Evolutionary conservation across 192 early-diverging fungal species (phyloP).

Genomic region (Coemansia sp.): DNA sequence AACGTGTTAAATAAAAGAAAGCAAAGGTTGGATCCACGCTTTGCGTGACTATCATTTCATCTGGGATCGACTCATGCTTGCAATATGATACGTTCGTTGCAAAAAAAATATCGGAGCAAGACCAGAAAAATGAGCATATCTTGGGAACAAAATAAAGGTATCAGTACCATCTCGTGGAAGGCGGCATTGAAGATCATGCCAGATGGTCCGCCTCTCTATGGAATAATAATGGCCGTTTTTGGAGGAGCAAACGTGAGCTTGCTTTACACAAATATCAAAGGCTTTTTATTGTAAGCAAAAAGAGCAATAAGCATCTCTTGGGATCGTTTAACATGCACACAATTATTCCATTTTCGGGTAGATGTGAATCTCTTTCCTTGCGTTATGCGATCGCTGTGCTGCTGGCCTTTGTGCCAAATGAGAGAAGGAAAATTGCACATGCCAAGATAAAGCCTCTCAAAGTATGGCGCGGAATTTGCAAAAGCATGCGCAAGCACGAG

Average conservation of each 20-base stretch:
- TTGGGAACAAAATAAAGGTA: neutral
- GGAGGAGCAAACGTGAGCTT: neutral
- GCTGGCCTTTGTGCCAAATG: too few relatives aligned
- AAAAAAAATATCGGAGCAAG: neutral
- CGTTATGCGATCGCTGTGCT: neutral
- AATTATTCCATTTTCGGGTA: neutral
- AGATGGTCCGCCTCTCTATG: neutral
- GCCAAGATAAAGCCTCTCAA: neutral
- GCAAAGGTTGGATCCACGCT: too few relatives aligned
- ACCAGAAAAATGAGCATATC: neutral
- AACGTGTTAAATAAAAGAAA: neutral
- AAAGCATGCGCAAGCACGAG: conserved; percentile 5
- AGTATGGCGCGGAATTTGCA: neutral
- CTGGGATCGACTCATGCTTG: neutral
- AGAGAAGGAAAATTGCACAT: neutral
- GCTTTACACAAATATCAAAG: too few relatives aligned
- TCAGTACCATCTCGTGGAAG: neutral
- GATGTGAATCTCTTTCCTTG: neutral
- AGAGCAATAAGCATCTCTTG: neutral
- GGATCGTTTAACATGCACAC: neutral
- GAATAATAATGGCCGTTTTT: neutral
- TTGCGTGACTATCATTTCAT: neutral
- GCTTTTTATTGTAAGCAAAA: too few relatives aligned
- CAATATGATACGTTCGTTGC: neutral
- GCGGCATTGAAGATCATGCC: neutral